phyloP scores from a whole-genome alignment of 2,329 filamentous ascomycete species.

The Trichoderma brevicompactum region DNA sequence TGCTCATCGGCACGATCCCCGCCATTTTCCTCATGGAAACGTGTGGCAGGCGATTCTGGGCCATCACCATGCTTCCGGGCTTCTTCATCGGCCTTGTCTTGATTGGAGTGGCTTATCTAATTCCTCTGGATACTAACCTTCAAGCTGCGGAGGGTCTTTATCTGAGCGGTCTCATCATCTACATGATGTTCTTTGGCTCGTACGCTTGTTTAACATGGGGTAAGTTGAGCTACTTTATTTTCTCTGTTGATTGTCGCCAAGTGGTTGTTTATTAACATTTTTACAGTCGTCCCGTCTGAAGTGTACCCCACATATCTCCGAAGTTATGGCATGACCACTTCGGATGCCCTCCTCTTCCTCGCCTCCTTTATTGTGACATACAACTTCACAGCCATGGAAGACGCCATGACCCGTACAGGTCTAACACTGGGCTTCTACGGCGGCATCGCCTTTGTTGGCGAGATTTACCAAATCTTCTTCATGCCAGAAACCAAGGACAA shows the following conservation, averaged over 20 bases:
- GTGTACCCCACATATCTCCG: constrained; percentile 75
- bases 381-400: constrained; percentile 73
- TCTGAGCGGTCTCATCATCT: constrained; percentile 68
- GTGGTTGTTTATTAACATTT: not conserved
- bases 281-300: constrained; percentile 63
- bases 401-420: constrained; percentile 68
- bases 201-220: constrained; percentile 67
- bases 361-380: constrained; percentile 75
- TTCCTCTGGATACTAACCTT: constrained; percentile 52
- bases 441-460: constrained; percentile 71
- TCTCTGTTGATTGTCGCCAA: not conserved
- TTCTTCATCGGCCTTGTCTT: constrained; percentile 72
- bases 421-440: constrained; percentile 73
- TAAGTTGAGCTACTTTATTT: constrained; percentile 26
- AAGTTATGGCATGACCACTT: constrained; percentile 74
- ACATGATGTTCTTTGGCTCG: constrained; percentile 70
- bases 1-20: constrained; percentile 70
- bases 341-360: constrained; percentile 70
- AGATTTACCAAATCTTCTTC: constrained; percentile 74
- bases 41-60: constrained; percentile 76
- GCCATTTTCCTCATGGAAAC: constrained; percentile 73
- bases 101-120: constrained; percentile 66
- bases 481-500: constrained; percentile 77
- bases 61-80: constrained; percentile 70
- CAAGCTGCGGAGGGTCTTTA: constrained; percentile 62